Percentiles rank a stretch among this genome's conserved stretches.
Evolutionary conservation across 1,139 yeast species (phyloP).

Genomic region (Candida pseudocylindracea): DNA sequence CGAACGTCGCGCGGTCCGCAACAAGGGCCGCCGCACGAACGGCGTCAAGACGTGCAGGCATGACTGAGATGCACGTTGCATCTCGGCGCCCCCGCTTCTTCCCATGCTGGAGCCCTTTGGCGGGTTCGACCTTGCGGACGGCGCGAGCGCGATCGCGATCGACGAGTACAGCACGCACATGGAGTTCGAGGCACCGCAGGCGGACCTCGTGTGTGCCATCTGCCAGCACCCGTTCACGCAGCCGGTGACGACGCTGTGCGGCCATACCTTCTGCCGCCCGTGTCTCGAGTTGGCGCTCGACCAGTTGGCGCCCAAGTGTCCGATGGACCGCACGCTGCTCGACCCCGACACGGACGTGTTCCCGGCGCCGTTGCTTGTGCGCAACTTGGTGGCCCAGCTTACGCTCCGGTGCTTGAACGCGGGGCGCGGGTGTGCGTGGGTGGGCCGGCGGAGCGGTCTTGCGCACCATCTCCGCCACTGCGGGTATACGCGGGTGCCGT

Average conservation of each 20-base stretch:
- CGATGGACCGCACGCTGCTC: slow-evolving; percentile 36
- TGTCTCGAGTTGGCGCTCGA: slow-evolving; percentile 27
- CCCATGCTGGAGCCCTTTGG: no score
- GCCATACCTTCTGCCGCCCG: slow-evolving; percentile 33
- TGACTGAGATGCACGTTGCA: no score
- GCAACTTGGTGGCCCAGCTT: slow-evolving; percentile 41
- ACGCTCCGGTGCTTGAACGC: slow-evolving; percentile 30
- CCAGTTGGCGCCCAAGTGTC: slow-evolving; percentile 17
- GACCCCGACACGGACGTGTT: slow-evolving; percentile 19
- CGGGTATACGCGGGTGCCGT: slow-evolving; percentile 24
- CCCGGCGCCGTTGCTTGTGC: slow-evolving; percentile 38
- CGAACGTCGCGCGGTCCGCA: slow-evolving; percentile 4
- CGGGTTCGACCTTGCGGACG: no score
- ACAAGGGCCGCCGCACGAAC: no score
- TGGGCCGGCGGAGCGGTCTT: slow-evolving; percentile 37
- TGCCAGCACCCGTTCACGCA: slow-evolving; percentile 33
- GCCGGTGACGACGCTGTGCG: slow-evolving; percentile 35
- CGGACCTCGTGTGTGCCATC: slow-evolving; percentile 33
- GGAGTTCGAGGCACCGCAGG: slow-evolving; percentile 5
- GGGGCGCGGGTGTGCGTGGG: slow-evolving; percentile 34
- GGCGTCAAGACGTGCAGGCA: no score
- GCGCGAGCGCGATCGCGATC: no score
- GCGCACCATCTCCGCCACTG: slow-evolving; percentile 32
- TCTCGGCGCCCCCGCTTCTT: no score
- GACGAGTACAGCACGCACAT: no score